These are phyloP conservation scores for Syzygium oleosum DNA, from an alignment of 345 rosid species.

Conservation along the genomic window DNA sequence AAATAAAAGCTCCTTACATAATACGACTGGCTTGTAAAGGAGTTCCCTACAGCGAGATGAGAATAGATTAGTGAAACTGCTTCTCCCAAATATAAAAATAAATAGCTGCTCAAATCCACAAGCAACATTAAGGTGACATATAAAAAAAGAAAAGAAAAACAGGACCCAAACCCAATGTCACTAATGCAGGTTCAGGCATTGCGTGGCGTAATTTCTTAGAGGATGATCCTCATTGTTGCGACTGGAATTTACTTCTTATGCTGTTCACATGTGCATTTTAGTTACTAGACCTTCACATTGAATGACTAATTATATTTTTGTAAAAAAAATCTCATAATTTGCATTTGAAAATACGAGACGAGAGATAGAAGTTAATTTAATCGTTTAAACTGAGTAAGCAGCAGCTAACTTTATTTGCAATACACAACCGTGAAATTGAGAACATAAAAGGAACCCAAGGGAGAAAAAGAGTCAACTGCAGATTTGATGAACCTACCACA, in stretches of 20 bases:
- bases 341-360: neutral
- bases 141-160: neutral
- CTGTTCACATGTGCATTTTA: neutral
- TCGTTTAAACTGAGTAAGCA: neutral
- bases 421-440: neutral
- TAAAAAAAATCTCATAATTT: neutral
- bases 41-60: slow-evolving; percentile 58
- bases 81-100: neutral
- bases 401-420: neutral
- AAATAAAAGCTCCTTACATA: slow-evolving; percentile 37
- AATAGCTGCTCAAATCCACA: neutral
- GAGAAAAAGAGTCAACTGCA: neutral
- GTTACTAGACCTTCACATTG: neutral
- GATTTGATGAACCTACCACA: neutral
- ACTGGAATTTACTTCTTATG: neutral
- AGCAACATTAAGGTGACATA: neutral
- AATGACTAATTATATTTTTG: neutral
- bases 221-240: neutral
- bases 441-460: neutral
- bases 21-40: slow-evolving; percentile 73
- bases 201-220: neutral
- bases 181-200: neutral
- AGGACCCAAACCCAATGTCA: neutral
- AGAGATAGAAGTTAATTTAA: neutral
- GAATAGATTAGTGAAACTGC: neutral